Percentiles rank a stretch among this genome's conserved stretches.
These are phyloP conservation scores for Dryas octopetala DNA, from an alignment of 306 rosid species.

Conservation along the genomic window DNA sequence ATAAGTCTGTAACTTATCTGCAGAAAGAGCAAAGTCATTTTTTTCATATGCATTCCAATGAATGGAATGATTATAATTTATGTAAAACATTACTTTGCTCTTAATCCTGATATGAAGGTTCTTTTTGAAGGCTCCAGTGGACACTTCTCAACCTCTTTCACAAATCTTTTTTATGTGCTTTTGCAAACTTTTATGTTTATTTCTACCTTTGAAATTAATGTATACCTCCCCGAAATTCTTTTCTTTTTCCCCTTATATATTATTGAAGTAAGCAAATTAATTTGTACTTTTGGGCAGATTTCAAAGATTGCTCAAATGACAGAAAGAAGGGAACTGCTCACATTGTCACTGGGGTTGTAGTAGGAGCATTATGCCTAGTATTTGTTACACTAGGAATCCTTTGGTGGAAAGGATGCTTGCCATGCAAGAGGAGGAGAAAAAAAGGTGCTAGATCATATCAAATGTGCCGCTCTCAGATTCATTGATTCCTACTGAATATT, in stretches of 20 bases:
- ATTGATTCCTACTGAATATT: not conserved
- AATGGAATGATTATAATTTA: not conserved
- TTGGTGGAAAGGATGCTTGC: conserved; percentile 50
- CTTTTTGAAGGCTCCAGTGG: not conserved
- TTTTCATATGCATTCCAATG: not conserved
- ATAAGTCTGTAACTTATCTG: too few relatives aligned
- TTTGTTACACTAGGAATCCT: conserved; percentile 46
- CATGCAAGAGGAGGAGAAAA: conserved; percentile 22
- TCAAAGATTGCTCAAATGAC: conserved; percentile 42
- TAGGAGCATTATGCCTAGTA: conserved; percentile 42
- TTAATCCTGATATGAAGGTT: not conserved
- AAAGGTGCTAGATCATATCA: conserved; percentile 32
- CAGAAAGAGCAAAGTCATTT: not conserved
- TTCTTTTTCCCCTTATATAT: not conserved
- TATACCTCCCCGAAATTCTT: not conserved
- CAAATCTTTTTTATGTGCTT: not conserved
- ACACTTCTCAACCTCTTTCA: not conserved
- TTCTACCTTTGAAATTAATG: not conserved
- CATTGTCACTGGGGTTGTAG: conserved; percentile 31
- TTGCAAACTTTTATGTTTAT: not conserved
- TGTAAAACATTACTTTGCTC: not conserved
- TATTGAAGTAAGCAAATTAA: not conserved
- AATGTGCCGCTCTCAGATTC: conserved; percentile 10
- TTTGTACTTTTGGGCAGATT: conserved; percentile 34
- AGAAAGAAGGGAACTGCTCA: conserved; percentile 28